phyloP scores from a whole-genome alignment of 2,329 filamentous ascomycete species.

The Tolypocladium sp. region DNA sequence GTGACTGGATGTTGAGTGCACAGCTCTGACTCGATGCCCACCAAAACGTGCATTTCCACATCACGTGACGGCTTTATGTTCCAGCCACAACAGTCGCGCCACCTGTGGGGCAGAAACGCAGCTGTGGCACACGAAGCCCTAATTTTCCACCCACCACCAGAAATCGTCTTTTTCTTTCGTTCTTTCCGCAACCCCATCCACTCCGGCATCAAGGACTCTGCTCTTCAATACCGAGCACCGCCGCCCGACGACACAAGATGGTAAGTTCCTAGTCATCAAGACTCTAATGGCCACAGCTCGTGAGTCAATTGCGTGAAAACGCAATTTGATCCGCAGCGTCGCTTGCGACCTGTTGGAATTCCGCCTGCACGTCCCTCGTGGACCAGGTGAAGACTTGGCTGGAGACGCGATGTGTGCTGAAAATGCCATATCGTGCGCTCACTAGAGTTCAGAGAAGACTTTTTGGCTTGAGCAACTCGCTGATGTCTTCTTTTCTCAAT shows the following conservation, averaged over 20 bases:
- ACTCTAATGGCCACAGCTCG: slow-evolving; percentile 30
- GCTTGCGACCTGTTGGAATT: slow-evolving; percentile 24
- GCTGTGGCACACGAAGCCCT: slow-evolving; percentile 21
- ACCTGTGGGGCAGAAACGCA: slow-evolving; percentile 10
- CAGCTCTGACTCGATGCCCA: background rate
- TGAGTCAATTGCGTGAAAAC: slow-evolving; percentile 23
- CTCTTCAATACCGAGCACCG: slow-evolving; percentile 25
- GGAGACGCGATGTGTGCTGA: slow-evolving; percentile 47
- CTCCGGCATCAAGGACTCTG: slow-evolving; percentile 22
- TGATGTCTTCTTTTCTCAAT: slow-evolving; percentile 99
- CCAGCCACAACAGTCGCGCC: slow-evolving; percentile 6
- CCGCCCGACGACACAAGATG: slow-evolving; percentile 29
- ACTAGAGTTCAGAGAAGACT: slow-evolving; percentile 90
- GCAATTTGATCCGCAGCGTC: slow-evolving; percentile 23
- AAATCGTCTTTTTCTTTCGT: slow-evolving; percentile 17
- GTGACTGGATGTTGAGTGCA: background rate
- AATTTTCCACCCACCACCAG: slow-evolving; percentile 25
- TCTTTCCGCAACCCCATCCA: slow-evolving; percentile 15
- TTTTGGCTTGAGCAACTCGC: slow-evolving; percentile 69
- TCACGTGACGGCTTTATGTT: slow-evolving; percentile 1
- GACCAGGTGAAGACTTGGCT: slow-evolving; percentile 54
- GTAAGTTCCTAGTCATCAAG: slow-evolving; percentile 26
- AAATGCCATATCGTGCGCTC: slow-evolving; percentile 54
- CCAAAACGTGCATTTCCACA: background rate
- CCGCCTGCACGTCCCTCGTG: slow-evolving; percentile 18